A percentile compares a stretch with the other conserved stretches of the same genome.
These are phyloP conservation scores for Veloporphyrellus conicus DNA, from an alignment of 1,284 basidiomycete genomes.

Conservation along the genomic window DNA sequence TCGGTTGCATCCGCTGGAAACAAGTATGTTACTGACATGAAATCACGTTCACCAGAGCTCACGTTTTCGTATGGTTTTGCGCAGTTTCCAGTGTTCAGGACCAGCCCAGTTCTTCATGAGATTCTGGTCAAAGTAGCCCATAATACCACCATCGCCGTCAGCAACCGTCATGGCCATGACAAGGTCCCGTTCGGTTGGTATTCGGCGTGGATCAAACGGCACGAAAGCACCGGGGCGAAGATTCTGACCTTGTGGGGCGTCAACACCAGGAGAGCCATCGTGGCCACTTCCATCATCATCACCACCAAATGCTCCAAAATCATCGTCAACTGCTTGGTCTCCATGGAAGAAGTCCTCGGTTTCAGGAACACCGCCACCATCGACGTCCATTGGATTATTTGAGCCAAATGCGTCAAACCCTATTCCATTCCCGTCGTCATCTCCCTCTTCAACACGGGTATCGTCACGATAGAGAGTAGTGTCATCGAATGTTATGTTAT, in stretches of 20 bases:
- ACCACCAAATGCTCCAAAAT: conserved; percentile 44
- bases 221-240: conserved; percentile 51
- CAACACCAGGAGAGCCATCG: conserved; percentile 41
- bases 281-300: conserved; percentile 45
- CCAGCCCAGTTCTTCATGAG: conserved; percentile 97
- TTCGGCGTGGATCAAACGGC: conserved; percentile 75
- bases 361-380: conserved; percentile 43
- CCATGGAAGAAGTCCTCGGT: conserved; percentile 78
- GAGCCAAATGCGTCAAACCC: conserved; percentile 27
- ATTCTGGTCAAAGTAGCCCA: conserved; percentile 92
- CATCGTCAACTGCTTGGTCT: conserved; percentile 63
- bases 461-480: conserved; percentile 53
- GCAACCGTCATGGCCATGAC: conserved; percentile 80
- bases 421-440: conserved; percentile 45
- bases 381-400: conserved; percentile 43
- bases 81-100: conserved; percentile 96
- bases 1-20: conserved; percentile 49
- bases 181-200: conserved; percentile 70
- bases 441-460: conserved; percentile 41
- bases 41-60: conserved; percentile 26
- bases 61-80: conserved; percentile 74
- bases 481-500: conserved; percentile 60
- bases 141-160: conserved; percentile 61
- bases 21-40: conserved; percentile 4
- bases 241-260: conserved; percentile 37